Evolutionary conservation across 192 early-diverging fungal species (phyloP).

Genomic region (Cetraspora pellucida): DNA sequence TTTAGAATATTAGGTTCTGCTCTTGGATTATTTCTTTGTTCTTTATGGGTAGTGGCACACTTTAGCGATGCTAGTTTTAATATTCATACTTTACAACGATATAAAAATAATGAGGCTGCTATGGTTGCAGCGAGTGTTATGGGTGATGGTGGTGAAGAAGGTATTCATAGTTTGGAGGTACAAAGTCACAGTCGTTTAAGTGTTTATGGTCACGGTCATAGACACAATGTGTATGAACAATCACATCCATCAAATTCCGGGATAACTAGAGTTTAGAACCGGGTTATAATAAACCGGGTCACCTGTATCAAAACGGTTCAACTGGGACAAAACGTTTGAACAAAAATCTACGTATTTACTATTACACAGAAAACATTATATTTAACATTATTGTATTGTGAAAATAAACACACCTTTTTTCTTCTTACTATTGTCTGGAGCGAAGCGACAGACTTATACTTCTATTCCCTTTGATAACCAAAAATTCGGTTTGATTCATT

Average conservation of each 20-base stretch:
- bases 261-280: background rate
- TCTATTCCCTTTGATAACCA: no score
- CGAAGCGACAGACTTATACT: no score
- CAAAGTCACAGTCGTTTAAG: background rate
- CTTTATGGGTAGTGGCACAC: slow-evolving; percentile 26
- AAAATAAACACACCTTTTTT: no score
- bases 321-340: no score
- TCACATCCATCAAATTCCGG: background rate
- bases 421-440: no score
- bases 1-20: slow-evolving; percentile 1
- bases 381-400: no score
- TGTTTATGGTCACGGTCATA: slow-evolving; percentile 16
- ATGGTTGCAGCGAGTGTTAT: slow-evolving; percentile 24
- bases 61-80: slow-evolving; percentile 11
- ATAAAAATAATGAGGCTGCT: slow-evolving; percentile 16
- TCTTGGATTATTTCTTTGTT: slow-evolving; percentile 6
- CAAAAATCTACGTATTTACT: no score
- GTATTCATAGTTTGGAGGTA: slow-evolving; percentile 28
- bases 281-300: background rate
- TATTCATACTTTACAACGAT: background rate
- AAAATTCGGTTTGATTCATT: no score
- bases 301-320: background rate
- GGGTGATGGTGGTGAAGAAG: slow-evolving; percentile 33
- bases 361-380: no score
- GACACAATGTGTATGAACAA: slow-evolving; percentile 3